Evolutionary conservation across 306 rosid genomes (phyloP).

Genomic region (Quercus glauca): DNA sequence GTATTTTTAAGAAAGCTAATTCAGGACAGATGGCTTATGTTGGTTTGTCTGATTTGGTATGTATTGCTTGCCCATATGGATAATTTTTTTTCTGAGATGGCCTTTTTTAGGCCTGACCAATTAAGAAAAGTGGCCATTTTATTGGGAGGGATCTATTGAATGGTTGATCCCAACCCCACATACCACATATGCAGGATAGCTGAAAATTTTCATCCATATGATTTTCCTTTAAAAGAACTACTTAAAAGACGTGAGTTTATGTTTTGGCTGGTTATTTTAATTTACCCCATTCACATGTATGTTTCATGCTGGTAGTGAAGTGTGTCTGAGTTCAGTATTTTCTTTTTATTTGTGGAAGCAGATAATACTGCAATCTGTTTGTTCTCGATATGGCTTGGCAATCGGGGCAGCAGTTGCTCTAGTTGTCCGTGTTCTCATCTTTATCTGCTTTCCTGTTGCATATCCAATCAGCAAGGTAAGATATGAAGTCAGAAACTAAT

Average conservation of each 20-base stretch:
- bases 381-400: constrained; percentile 82
- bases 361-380: constrained; percentile 92
- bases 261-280: not conserved
- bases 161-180: not conserved
- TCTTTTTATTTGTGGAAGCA: constrained; percentile 34
- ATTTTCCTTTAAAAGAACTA: constrained; percentile 6
- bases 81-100: too few relatives aligned
- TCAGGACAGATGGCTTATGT: constrained; percentile 2
- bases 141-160: too few relatives aligned
- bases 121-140: too few relatives aligned
- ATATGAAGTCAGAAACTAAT: too few relatives aligned
- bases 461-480: constrained; percentile 94
- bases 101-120: too few relatives aligned
- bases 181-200: not conserved
- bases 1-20: not conserved
- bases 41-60: not conserved
- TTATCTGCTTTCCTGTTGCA: constrained; percentile 82
- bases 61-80: constrained; percentile 6
- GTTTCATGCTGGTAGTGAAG: not conserved
- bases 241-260: not conserved
- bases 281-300: not conserved
- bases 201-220: not conserved
- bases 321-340: constrained; percentile 25
- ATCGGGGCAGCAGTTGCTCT: constrained; percentile 89
- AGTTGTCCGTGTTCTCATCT: constrained; percentile 76